Percentiles rank a stretch among this genome's conserved stretches.
Evolutionary conservation across 768 basidiomycete genomes (phyloP).

Genomic region (Suillus plorans): DNA sequence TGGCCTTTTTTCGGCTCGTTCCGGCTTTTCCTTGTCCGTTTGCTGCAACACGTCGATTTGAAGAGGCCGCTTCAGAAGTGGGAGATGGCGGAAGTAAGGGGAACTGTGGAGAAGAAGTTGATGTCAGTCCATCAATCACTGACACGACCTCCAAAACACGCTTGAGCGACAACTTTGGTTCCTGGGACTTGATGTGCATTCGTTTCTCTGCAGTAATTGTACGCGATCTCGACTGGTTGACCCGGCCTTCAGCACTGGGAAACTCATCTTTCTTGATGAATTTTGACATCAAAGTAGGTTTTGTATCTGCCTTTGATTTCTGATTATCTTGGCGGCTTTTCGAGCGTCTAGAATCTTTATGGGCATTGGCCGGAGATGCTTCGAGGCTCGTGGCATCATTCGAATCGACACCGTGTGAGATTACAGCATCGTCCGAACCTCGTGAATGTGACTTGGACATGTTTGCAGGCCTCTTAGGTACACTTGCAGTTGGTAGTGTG

Average conservation of each 20-base stretch:
- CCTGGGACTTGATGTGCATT: slow-evolving; percentile 1
- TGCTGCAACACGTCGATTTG: slow-evolving; percentile 29
- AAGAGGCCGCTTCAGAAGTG: slow-evolving; percentile 40
- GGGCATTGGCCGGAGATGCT: background rate
- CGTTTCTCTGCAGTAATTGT: background rate
- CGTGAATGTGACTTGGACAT: background rate
- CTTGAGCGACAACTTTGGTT: slow-evolving; percentile 39
- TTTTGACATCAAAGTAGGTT: background rate
- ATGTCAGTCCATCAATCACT: background rate
- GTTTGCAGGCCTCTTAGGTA: slow-evolving; percentile 15
- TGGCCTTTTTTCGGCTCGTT: slow-evolving; percentile 50
- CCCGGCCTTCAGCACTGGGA: background rate
- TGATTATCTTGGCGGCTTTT: background rate
- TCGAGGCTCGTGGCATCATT: slow-evolving; percentile 4
- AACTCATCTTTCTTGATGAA: background rate
- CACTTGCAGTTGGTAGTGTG: slow-evolving; percentile 29
- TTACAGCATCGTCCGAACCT: background rate
- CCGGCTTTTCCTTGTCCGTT: slow-evolving; percentile 41
- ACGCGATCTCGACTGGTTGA: slow-evolving; percentile 1
- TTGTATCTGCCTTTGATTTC: background rate
- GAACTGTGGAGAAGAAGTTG: slow-evolving; percentile 18
- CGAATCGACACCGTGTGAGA: slow-evolving; percentile 4
- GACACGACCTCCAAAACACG: slow-evolving; percentile 34
- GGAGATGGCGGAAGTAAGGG: slow-evolving; percentile 68
- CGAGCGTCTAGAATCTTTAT: slow-evolving; percentile 1